Evolutionary conservation across 2,329 filamentous ascomycete species (phyloP), one percentile per base, ranked within the genome.

Genomic region (Neofusicoccum kwambonambiense): DNA sequence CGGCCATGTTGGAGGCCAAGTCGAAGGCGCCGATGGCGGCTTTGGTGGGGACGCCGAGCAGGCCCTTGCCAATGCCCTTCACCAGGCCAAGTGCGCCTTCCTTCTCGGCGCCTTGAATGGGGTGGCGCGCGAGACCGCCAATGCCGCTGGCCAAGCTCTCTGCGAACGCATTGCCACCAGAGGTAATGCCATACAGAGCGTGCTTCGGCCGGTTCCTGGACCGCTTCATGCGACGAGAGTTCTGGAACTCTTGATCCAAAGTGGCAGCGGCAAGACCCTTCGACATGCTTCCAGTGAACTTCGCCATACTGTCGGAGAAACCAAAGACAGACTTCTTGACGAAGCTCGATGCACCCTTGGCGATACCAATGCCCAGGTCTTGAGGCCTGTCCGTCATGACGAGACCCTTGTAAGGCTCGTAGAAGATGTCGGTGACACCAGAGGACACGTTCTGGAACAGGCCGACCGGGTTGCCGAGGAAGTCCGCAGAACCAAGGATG

Each of bases 261-360:
- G 94, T 97, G 17, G 95, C 95, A 39, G 93, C 95, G 2, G 95
- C 93, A 54, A 99, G 87, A 66, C 95, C 95, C 80, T 99, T 99
- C 70, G 93, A 96, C 78, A 99, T 90, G 77, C 92, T 96, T 62
- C 96, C 96, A 1, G 96, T 99, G 75, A 98, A 91, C 76, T 99
- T 99, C 70, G 93, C 95, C 81, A 99, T 93, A 73, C 92, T 97
- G 81, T 99, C 96, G 1, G 91, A 96, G 76, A 99, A 91, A 51
- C 95, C 96, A 77, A 97, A 99, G 11, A 99, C 94, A 0, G 93
- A 96, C 80, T 99, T 99, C 84, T 99, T 99, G 70, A 97, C 91
- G 74, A 99, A 98, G 69, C 92, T 97, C 0, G 93, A 94, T 11
- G 96, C 95, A 44, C 95, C 95, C 78, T 97, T 97, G 41, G 95